phyloP scores from a whole-genome alignment of 2,329 filamentous ascomycete genomes.

The Aspergillus sp. region DNA sequence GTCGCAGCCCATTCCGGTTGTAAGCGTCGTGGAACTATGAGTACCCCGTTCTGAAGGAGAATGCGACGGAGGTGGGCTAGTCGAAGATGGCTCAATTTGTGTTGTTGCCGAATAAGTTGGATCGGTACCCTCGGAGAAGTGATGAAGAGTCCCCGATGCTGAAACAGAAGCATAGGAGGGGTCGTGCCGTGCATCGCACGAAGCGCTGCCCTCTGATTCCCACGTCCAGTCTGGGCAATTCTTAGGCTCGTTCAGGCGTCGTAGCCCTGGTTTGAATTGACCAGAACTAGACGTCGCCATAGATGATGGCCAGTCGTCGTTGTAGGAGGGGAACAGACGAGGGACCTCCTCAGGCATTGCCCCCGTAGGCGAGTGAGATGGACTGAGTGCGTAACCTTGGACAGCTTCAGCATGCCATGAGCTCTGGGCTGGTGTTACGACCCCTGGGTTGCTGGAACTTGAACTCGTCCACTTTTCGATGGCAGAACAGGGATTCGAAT shows the following conservation, averaged over 20 bases:
- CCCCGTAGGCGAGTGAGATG: constrained; percentile 10
- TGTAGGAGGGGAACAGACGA: constrained; percentile 10
- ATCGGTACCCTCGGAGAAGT: constrained; percentile 1
- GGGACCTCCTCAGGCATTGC: constrained; percentile 8
- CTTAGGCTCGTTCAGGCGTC: constrained; percentile 8
- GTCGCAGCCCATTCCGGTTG: constrained; percentile 12
- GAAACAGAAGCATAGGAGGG: constrained; percentile 9
- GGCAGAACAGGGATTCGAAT: constrained; percentile 15
- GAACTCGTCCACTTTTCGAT: constrained; percentile 22
- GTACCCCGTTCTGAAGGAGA: constrained; percentile 14
- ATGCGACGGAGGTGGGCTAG: constrained; percentile 21
- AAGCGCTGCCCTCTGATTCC: constrained; percentile 4
- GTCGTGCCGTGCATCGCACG: constrained; percentile 5
- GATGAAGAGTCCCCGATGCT: constrained; percentile 7
- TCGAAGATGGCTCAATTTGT: constrained; percentile 18
- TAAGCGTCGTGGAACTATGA: constrained; percentile 9
- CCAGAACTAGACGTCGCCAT: constrained; percentile 13
- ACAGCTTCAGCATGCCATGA: constrained; percentile 12
- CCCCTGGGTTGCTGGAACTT: constrained; percentile 19
- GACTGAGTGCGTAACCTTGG: constrained; percentile 11
- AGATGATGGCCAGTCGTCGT: constrained; percentile 10
- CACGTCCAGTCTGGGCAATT: constrained; percentile 13
- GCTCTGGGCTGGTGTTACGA: constrained; percentile 15
- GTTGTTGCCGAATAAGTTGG: constrained; percentile 5
- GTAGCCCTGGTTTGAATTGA: constrained; percentile 11